These are phyloP conservation scores for Sporothrix variecibatus DNA, from an alignment of 2,329 filamentous ascomycete species.

Conservation along the genomic window DNA sequence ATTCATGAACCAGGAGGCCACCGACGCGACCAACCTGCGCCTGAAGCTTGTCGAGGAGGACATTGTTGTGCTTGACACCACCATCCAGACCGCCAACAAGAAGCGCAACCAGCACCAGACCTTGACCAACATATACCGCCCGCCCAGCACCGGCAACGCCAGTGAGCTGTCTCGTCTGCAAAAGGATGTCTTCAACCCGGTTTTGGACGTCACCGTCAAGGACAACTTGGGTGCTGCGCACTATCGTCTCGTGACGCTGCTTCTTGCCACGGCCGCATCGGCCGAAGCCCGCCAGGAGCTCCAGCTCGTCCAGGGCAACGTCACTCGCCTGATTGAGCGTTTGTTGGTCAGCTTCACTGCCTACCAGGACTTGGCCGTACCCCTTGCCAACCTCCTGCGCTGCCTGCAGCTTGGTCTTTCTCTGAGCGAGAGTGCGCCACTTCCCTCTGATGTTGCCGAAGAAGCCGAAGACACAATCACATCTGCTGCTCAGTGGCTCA, in stretches of 20 bases:
- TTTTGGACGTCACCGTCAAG: slow-evolving; percentile 65
- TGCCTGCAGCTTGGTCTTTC: slow-evolving; percentile 76
- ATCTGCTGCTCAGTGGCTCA: slow-evolving; percentile 42
- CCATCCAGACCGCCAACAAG: neutral
- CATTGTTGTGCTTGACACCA: slow-evolving; percentile 42
- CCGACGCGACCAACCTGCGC: slow-evolving; percentile 60
- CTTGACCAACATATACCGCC: slow-evolving; percentile 27
- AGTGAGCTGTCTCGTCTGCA: slow-evolving; percentile 64
- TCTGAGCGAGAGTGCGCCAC: slow-evolving; percentile 52
- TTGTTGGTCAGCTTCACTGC: slow-evolving; percentile 72
- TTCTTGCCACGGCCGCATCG: slow-evolving; percentile 29
- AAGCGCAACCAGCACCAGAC: slow-evolving; percentile 22
- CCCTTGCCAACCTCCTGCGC: slow-evolving; percentile 75
- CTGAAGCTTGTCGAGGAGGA: slow-evolving; percentile 64
- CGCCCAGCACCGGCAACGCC: slow-evolving; percentile 21
- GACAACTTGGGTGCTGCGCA: slow-evolving; percentile 46
- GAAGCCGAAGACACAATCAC: slow-evolving; percentile 28
- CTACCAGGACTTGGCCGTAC: slow-evolving; percentile 83
- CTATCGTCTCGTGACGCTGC: slow-evolving; percentile 38
- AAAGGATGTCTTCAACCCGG: slow-evolving; percentile 80
- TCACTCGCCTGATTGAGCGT: slow-evolving; percentile 70
- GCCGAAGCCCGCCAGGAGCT: slow-evolving; percentile 46
- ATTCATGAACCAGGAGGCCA: slow-evolving; percentile 66
- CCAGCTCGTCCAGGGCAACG: slow-evolving; percentile 54
- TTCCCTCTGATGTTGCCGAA: slow-evolving; percentile 36